phyloP scores from a whole-genome alignment of 2,329 filamentous ascomycete species.

The Aspergillus amoenus region DNA sequence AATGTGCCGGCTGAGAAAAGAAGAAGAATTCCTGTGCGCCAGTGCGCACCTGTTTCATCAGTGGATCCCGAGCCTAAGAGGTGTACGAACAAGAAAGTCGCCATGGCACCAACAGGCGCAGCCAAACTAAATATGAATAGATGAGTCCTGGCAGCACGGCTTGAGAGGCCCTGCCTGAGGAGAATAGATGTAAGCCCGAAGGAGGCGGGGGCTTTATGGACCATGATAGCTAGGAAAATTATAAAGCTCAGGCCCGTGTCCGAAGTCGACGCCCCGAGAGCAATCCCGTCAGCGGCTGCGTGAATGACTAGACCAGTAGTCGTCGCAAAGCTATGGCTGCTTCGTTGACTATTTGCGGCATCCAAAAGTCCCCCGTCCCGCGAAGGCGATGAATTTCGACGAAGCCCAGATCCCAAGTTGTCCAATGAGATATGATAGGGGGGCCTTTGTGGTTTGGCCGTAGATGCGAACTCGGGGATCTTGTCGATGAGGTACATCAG shows the following conservation, averaged over 20 bases:
- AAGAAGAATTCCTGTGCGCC: slow-evolving; percentile 88
- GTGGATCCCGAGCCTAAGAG: slow-evolving; percentile 60
- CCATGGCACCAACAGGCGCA: slow-evolving; percentile 79
- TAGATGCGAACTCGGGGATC: slow-evolving; percentile 70
- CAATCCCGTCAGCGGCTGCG: slow-evolving; percentile 90
- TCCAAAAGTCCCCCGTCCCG: slow-evolving; percentile 40
- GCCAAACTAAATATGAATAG: slow-evolving; percentile 89
- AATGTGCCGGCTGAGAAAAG: slow-evolving; percentile 97
- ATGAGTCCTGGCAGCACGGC: slow-evolving; percentile 79
- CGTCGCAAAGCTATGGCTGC: slow-evolving; percentile 66
- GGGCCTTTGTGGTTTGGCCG: slow-evolving; percentile 62
- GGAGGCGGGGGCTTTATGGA: slow-evolving; percentile 93
- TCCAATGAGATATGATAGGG: slow-evolving; percentile 87
- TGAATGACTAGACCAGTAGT: slow-evolving; percentile 96
- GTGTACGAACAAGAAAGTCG: slow-evolving; percentile 78
- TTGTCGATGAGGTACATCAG: slow-evolving; percentile 97
- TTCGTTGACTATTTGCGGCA: slow-evolving; percentile 27
- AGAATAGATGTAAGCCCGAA: slow-evolving; percentile 91
- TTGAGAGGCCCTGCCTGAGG: slow-evolving; percentile 86
- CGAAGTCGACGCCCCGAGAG: slow-evolving; percentile 85
- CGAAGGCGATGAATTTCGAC: slow-evolving; percentile 42
- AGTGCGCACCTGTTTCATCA: slow-evolving; percentile 64
- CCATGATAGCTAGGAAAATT: slow-evolving; percentile 94
- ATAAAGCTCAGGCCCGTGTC: slow-evolving; percentile 80
- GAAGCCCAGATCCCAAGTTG: slow-evolving; percentile 64